Evolutionary conservation across 2,329 filamentous ascomycete genomes (phyloP).

Genomic region (Fusarium graminum): DNA sequence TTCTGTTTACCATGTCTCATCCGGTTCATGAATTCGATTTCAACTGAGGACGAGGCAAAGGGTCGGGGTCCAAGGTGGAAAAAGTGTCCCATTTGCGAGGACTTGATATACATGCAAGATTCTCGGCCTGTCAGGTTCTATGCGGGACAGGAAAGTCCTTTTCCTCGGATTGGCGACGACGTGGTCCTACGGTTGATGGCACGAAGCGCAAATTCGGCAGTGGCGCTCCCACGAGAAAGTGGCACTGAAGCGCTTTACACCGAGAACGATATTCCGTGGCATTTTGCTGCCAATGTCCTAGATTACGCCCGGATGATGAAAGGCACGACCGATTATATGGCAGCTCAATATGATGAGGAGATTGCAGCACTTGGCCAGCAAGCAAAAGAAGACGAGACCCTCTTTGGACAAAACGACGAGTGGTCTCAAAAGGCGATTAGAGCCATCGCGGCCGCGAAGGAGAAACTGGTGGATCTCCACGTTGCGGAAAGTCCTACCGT

Average conservation of each 20-base stretch:
- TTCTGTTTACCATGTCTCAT: conserved; percentile 95
- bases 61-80: conserved; percentile 85
- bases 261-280: conserved; percentile 89
- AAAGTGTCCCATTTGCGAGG: conserved; percentile 96
- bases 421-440: conserved; percentile 90
- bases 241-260: conserved; percentile 75
- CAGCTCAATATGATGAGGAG: conserved; percentile 82
- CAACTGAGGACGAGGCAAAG: conserved; percentile 75
- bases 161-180: conserved; percentile 87
- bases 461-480: conserved; percentile 70
- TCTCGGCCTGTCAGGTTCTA: conserved; percentile 92
- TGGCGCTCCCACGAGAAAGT: conserved; percentile 88
- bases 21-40: conserved; percentile 91
- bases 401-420: conserved; percentile 92
- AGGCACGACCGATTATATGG: conserved; percentile 90
- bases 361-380: conserved; percentile 79
- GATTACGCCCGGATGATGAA: conserved; percentile 98
- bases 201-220: conserved; percentile 81
- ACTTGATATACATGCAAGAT: conserved; percentile 92
- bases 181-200: conserved; percentile 90
- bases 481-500: conserved; percentile 33
- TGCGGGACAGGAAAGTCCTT: conserved; percentile 83
- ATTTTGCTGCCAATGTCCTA: conserved; percentile 91
- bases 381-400: conserved; percentile 87
- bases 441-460: conserved; percentile 79